Conservation (phyloP, 2,329 filamentous ascomycete genomes). For the Aspergillus sp. region DNA sequence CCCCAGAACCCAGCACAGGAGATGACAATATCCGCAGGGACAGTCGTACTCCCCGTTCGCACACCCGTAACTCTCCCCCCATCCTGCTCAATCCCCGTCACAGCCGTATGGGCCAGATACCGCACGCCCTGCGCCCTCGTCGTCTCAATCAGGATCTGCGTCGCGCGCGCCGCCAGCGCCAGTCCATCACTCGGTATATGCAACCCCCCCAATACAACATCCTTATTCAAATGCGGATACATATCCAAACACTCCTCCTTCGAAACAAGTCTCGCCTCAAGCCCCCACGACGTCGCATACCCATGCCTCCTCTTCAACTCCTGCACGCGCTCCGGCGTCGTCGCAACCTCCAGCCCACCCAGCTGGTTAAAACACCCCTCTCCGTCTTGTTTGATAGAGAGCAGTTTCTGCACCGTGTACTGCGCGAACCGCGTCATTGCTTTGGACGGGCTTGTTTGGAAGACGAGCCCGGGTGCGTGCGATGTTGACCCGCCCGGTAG, state of each 20-base stretch:
- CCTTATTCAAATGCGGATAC: slow-evolving; percentile 57
- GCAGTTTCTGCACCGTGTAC: slow-evolving; percentile 63
- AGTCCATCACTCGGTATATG: slow-evolving; percentile 62
- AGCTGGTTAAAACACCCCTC: slow-evolving; percentile 60
- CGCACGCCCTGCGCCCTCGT: slow-evolving; percentile 59
- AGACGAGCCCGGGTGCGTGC: slow-evolving; percentile 64
- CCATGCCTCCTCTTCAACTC: slow-evolving; percentile 65
- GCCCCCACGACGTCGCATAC: slow-evolving; percentile 61
- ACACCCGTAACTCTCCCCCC: slow-evolving; percentile 58
- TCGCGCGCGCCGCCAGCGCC: slow-evolving; percentile 61
- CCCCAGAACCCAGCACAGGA: slow-evolving; percentile 68
- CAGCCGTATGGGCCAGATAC: slow-evolving; percentile 57
- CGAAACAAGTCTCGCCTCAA: slow-evolving; percentile 54
- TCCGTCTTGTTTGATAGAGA: slow-evolving; percentile 51
- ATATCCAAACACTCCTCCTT: slow-evolving; percentile 53
- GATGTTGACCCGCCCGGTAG: slow-evolving; percentile 67
- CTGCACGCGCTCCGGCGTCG: slow-evolving; percentile 57
- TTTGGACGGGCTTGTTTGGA: slow-evolving; percentile 55
- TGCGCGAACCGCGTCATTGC: slow-evolving; percentile 57
- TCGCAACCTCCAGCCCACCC: slow-evolving; percentile 63
- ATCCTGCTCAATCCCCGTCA: slow-evolving; percentile 56
- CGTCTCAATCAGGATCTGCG: slow-evolving; percentile 60
- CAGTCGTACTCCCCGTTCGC: slow-evolving; percentile 46
- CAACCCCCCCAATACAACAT: slow-evolving; percentile 58
- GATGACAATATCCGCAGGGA: slow-evolving; percentile 60